Evolutionary conservation across 202 grass and related monocot species (phyloP).

Genomic region (Alloteropsis angusta): DNA sequence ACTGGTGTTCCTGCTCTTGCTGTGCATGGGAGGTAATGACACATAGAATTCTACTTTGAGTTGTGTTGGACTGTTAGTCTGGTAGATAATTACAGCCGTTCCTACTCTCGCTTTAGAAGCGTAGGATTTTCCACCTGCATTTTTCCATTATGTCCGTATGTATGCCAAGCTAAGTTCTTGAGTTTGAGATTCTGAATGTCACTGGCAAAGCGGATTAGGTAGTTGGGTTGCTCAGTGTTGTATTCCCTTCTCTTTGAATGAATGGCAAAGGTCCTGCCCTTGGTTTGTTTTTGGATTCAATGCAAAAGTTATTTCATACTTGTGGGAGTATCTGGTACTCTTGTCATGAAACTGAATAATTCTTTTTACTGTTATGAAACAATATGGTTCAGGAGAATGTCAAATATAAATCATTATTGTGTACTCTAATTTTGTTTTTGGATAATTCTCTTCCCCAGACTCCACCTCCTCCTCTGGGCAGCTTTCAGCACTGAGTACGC

Average conservation of each 20-base stretch:
- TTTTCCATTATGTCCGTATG: slow-evolving; percentile 3
- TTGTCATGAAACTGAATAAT: not conserved
- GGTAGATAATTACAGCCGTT: not conserved
- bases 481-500: not conserved
- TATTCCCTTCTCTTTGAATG: not conserved
- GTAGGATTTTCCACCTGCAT: not conserved
- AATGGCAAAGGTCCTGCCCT: not conserved
- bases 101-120: not conserved
- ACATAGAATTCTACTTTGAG: not conserved
- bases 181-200: not conserved
- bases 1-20: slow-evolving; percentile 78
- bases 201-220: not conserved
- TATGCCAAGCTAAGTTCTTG: not conserved
- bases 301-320: not conserved
- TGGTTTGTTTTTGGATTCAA: not conserved
- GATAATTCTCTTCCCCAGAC: not conserved
- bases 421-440: not conserved
- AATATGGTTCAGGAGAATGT: slow-evolving; percentile 6
- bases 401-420: not conserved
- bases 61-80: not conserved
- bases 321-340: not conserved
- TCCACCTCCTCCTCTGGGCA: not conserved
- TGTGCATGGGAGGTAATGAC: slow-evolving; percentile 76
- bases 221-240: not conserved
- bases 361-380: not conserved